phyloP scores from a whole-genome alignment of 2,329 filamentous ascomycete species.

The Penicillium sp. region DNA sequence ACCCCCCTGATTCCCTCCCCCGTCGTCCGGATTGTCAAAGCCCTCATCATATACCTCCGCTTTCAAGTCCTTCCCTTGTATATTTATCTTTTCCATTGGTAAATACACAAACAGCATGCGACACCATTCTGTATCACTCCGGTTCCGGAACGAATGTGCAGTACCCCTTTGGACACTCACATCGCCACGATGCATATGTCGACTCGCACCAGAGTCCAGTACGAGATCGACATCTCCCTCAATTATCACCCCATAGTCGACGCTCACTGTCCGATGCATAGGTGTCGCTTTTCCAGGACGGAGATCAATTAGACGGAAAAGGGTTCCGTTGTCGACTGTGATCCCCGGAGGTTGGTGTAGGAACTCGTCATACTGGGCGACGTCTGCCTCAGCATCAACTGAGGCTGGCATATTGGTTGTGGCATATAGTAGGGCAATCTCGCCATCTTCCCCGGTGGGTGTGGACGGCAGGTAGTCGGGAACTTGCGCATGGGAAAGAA shows the following conservation, averaged over 20 bases:
- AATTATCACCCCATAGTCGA: slow-evolving; percentile 42
- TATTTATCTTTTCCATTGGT: slow-evolving; percentile 31
- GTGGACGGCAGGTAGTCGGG: slow-evolving; percentile 35
- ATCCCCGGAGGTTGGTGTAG: slow-evolving; percentile 37
- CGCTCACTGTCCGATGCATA: slow-evolving; percentile 40
- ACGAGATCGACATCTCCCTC: slow-evolving; percentile 40
- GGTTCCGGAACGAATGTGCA: slow-evolving; percentile 33
- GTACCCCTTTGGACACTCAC: slow-evolving; percentile 36
- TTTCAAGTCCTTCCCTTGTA: slow-evolving; percentile 55
- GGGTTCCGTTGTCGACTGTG: slow-evolving; percentile 32
- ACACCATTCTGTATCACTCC: slow-evolving; percentile 29
- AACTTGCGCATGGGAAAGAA: slow-evolving; percentile 35
- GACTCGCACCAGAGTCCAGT: slow-evolving; percentile 37
- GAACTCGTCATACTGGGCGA: slow-evolving; percentile 35
- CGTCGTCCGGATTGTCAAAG: slow-evolving; percentile 17
- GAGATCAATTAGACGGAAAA: slow-evolving; percentile 38
- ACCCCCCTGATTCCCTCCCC: neutral
- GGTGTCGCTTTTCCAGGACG: slow-evolving; percentile 34
- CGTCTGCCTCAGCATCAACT: slow-evolving; percentile 34
- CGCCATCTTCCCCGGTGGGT: slow-evolving; percentile 31
- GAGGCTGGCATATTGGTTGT: slow-evolving; percentile 30
- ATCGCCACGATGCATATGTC: slow-evolving; percentile 37
- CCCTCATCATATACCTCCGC: slow-evolving; percentile 40
- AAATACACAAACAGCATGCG: slow-evolving; percentile 36
- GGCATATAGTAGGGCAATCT: slow-evolving; percentile 34